A percentile compares a stretch with the other conserved stretches of the same genome.
Conservation (phyloP, 2,329 filamentous ascomycete species). For the Colletotrichum siamense region DNA sequence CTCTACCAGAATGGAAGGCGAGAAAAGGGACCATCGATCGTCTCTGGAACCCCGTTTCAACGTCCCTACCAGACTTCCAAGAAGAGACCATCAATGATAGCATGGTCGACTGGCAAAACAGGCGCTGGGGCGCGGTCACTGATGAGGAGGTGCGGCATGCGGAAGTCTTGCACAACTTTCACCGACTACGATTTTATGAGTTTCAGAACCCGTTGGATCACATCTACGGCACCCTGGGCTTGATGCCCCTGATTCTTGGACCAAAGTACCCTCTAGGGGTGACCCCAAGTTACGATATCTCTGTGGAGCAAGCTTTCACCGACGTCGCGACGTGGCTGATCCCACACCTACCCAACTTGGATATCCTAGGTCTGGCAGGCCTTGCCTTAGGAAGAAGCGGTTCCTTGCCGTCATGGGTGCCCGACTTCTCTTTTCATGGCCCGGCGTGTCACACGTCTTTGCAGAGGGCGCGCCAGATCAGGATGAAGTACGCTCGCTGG, state of each 20-base stretch:
- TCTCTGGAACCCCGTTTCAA: background rate
- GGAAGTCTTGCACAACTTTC: constrained; percentile 3
- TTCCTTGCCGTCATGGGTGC: constrained; percentile 3
- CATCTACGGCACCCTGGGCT: background rate
- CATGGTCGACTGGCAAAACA: background rate
- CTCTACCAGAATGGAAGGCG: background rate
- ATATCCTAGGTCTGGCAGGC: background rate
- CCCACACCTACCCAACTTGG: background rate
- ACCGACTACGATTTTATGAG: background rate
- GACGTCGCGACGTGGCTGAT: background rate
- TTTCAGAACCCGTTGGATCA: background rate
- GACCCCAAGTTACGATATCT: background rate
- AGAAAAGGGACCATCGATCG: background rate
- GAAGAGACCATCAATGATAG: background rate
- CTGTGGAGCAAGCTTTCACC: background rate
- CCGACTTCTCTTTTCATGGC: background rate
- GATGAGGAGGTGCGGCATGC: background rate
- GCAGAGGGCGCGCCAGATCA: background rate
- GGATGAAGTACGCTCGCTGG: background rate
- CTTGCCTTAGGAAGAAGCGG: background rate
- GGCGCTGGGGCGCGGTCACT: background rate
- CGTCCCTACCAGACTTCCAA: background rate
- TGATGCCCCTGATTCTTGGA: constrained; percentile 3
- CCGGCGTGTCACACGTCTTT: background rate
- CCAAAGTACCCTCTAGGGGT: background rate